phyloP scores from a whole-genome alignment of 2,329 filamentous ascomycete genomes.

The Sporothrix pseudoabietina region DNA sequence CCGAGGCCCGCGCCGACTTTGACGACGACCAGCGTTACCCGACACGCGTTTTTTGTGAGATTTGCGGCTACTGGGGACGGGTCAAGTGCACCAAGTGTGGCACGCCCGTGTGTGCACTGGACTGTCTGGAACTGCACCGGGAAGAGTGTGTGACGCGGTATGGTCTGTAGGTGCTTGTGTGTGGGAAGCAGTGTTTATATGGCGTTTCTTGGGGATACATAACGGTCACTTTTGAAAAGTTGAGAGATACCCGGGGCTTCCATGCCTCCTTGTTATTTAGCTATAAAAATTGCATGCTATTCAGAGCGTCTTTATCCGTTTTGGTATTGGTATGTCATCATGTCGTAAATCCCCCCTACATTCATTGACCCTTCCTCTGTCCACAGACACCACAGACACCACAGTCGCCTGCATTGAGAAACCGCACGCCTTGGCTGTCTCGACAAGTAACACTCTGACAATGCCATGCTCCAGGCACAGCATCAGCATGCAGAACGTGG shows the following conservation, averaged over 20 bases:
- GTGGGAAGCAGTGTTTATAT: neutral
- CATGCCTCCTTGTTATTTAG: neutral
- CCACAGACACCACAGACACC: constrained; percentile 73
- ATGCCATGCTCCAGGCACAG: constrained; percentile 62
- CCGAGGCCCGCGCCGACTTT: constrained; percentile 50
- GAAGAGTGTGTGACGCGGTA: constrained; percentile 71
- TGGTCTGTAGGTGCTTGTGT: constrained; percentile 45
- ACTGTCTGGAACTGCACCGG: constrained; percentile 71
- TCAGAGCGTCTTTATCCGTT: neutral
- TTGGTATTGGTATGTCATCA: neutral
- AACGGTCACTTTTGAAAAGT: neutral
- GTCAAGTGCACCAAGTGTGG: constrained; percentile 78
- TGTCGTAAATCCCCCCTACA: neutral
- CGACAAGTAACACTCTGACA: constrained; percentile 61
- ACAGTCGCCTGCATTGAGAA: constrained; percentile 69
- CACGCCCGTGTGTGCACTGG: constrained; percentile 73
- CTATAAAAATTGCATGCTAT: neutral
- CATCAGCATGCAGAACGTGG: constrained; percentile 63
- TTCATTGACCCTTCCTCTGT: constrained; percentile 34
- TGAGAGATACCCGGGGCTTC: neutral
- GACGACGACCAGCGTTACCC: constrained; percentile 49
- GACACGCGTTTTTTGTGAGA: constrained; percentile 69
- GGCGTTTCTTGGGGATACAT: neutral
- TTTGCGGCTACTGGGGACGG: constrained; percentile 80
- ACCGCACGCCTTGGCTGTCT: constrained; percentile 54